phyloP scores from a whole-genome alignment of 257 asterid species.

The Echium plantagineum region DNA sequence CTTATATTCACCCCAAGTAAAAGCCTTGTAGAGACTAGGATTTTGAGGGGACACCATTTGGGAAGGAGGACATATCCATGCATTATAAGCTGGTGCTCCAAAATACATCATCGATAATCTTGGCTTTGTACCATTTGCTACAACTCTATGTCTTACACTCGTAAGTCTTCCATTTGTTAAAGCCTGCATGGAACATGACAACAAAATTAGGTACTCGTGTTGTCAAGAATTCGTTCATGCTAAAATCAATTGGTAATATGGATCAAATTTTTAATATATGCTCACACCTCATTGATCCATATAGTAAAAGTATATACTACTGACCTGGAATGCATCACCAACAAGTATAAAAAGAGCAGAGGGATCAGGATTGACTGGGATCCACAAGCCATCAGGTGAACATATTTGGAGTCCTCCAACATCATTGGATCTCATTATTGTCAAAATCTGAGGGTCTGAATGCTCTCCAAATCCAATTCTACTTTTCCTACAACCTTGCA shows the following conservation, averaged over 20 bases:
- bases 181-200: conserved; percentile 15
- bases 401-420: conserved; percentile 64
- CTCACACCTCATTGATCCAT: too few relatives aligned
- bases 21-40: conserved; percentile 31
- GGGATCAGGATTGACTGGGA: conserved; percentile 50
- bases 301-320: background rate
- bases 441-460: conserved; percentile 70
- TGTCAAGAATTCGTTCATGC: too few relatives aligned
- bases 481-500: conserved; percentile 1
- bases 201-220: too few relatives aligned
- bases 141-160: conserved; percentile 58
- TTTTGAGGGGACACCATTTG: conserved; percentile 7
- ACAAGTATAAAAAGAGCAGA: conserved; percentile 50
- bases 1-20: conserved; percentile 70
- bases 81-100: conserved; percentile 48
- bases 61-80: conserved; percentile 32
- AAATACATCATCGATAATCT: conserved; percentile 64
- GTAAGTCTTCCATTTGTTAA: conserved; percentile 57
- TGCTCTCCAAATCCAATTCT: conserved; percentile 80
- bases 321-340: conserved; percentile 46
- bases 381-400: conserved; percentile 43
- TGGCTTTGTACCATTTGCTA: conserved; percentile 27
- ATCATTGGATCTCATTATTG: conserved; percentile 55
- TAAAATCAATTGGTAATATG: too few relatives aligned
- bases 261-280: too few relatives aligned